Evolutionary conservation across 2,329 filamentous ascomycete genomes (phyloP).

Genomic region (Macroventuria anomochaeta): DNA sequence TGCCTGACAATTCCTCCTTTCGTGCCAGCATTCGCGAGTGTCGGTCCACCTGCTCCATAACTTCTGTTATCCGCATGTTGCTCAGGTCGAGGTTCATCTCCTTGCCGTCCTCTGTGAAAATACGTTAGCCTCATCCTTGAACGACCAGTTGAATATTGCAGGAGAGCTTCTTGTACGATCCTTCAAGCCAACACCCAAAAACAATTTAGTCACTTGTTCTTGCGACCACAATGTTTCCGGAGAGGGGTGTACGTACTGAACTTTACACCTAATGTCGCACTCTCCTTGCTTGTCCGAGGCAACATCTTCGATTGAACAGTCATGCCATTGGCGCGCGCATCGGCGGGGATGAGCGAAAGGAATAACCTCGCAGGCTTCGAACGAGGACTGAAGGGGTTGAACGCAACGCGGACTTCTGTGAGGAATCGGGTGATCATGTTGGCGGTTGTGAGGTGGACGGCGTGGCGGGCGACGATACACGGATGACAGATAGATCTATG

Average conservation of each 20-base stretch:
- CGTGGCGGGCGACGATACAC: background rate
- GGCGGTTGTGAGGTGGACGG: slow-evolving; percentile 15
- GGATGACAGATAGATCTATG: background rate
- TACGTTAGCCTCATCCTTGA: slow-evolving; percentile 22
- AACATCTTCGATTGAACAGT: slow-evolving; percentile 79
- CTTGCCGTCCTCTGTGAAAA: slow-evolving; percentile 81
- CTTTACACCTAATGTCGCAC: slow-evolving; percentile 75
- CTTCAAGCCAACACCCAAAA: no score
- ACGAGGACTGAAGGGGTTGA: slow-evolving; percentile 86
- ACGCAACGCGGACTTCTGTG: slow-evolving; percentile 81
- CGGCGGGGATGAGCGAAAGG: slow-evolving; percentile 81
- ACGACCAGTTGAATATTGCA: no score
- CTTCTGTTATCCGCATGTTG: slow-evolving; percentile 81
- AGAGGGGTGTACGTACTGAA: slow-evolving; percentile 70
- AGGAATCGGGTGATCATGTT: slow-evolving; percentile 85
- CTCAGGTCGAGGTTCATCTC: slow-evolving; percentile 83
- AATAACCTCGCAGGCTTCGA: slow-evolving; percentile 87
- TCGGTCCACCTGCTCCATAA: slow-evolving; percentile 87
- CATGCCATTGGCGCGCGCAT: slow-evolving; percentile 75
- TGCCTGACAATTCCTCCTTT: slow-evolving; percentile 74
- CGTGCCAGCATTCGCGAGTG: slow-evolving; percentile 84
- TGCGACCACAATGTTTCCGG: no score
- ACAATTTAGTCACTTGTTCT: no score
- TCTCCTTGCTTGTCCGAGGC: slow-evolving; percentile 70
- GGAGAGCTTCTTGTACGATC: no score